Conservation (phyloP, 1,284 basidiomycete genomes). For the Sporisorium sorghi region DNA sequence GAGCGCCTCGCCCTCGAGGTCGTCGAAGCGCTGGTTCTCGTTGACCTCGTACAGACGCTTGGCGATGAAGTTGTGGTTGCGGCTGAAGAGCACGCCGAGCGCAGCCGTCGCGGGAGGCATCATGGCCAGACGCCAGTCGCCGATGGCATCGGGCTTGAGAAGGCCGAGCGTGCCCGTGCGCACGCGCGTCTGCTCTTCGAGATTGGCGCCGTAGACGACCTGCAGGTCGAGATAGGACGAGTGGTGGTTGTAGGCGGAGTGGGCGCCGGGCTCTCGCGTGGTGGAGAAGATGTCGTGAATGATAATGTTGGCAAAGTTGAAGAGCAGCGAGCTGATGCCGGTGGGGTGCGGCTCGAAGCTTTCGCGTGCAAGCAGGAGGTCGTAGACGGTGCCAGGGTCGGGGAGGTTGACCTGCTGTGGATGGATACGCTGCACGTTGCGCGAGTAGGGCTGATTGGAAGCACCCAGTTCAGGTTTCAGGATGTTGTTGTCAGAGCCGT, state of each 20-base stretch:
- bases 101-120: conserved; percentile 81
- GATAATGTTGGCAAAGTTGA: conserved; percentile 62
- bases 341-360: conserved; percentile 51
- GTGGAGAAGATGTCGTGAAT: conserved; percentile 65
- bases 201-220: conserved; percentile 74
- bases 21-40: conserved; percentile 46
- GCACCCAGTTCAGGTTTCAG: conserved; percentile 77
- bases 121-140: conserved; percentile 70
- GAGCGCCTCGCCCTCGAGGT: conserved; percentile 37
- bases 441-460: conserved; percentile 41
- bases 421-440: conserved; percentile 40
- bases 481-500: conserved; percentile 76
- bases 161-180: conserved; percentile 37
- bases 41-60: conserved; percentile 75
- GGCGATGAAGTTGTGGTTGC: conserved; percentile 80
- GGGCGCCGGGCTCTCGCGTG: conserved; percentile 24
- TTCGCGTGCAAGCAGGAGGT: conserved; percentile 43
- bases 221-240: conserved; percentile 83
- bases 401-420: conserved; percentile 43
- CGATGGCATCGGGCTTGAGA: conserved; percentile 48
- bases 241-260: conserved; percentile 74
- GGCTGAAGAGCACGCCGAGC: conserved; percentile 76
- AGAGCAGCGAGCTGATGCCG: conserved; percentile 58
- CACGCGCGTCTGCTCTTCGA: conserved; percentile 29
- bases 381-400: conserved; percentile 49